Evolutionary conservation across 306 rosid species (phyloP), one percentile per base, ranked within the genome.

Genomic region (Rosa rugosa): DNA sequence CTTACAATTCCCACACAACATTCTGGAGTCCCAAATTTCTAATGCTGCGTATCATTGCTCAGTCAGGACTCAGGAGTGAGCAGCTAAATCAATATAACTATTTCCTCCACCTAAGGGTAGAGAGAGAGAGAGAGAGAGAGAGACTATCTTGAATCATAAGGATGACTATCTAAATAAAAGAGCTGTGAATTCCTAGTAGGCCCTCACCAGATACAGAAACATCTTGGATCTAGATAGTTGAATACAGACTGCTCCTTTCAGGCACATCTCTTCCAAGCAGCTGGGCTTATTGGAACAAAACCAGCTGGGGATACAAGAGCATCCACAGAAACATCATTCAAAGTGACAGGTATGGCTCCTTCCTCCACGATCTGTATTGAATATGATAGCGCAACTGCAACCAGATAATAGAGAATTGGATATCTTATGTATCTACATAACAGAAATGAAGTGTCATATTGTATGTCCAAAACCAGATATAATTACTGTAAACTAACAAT

Each of bases 301-400:
- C 97, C 96, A 31, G 79, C 79, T 12, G 97, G 91, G 20, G 93
- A 82, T 54, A 90, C 94, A 57, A 92, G 97, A 75, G 94, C 98
- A 77, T 95, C 98, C 62, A 95, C 75, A 14, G 80, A 82, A 83
- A 92, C 40, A 80, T 95, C 99, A 71, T 81, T 78, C 62, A 89
- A 81, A 75, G 97, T 95, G 56, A 88, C 73, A n/a, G 96, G 86
- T 85, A 95, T 90, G 40, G 76, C 80, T 80, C 88, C 97, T 75
- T 88, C 96, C 78, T 91, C 98, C 78, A 95, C 71, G 56, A 95
- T 92, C 86, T 95, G 98, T 65, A 82, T 38, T 4, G 98, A 89
- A 80, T 95, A 92, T 57, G 97, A 91, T 5, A 95, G 84, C 14
- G 96, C 97, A 75, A 95, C 97, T 94, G 92, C 86, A 84, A 38